Base-by-base conservation (phyloP, 1,284 basidiomycete genomes). In the Sanghuangporus baumii region DNA sequence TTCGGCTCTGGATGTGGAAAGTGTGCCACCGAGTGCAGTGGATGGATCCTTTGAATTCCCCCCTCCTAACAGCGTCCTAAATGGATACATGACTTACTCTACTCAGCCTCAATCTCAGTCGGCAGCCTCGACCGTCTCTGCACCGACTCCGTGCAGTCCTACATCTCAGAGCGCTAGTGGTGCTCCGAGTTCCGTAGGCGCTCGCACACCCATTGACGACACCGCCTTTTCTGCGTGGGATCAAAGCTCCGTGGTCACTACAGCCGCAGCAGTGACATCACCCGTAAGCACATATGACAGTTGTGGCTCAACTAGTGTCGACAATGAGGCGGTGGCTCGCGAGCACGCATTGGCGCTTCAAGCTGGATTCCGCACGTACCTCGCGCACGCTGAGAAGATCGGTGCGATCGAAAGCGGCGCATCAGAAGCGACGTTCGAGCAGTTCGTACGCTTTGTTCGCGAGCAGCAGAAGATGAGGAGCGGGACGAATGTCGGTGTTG, bases 11-110 rank as follows among this genome's bases (percentile, higher is more conserved):
- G 57, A 46, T 16, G 26, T 58, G 23, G 57, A 58, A 7, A 43
- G 43, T 38, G 43, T 50, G 8, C 57, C 57, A 14, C 34, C 57
- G 16, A 58, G 57, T 18, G 57, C 57, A 34, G 57, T 58, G 26
- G 43, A 41, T 47, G 57, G 57, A 16, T 18, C 47, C 20, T 58
- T 50, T 14, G 43, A 48, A 16, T 58, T 58, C 26, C 43, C 40
- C 1, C 47, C 43, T 8, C 20, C 40, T 14, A 46, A 11, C 23
- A 26, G 23, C 23, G 16, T 41, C 9, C 18, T 18, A 9, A 20
- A 20, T 16, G 18, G 26, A 14, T 40, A 57, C 36, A 31, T 57
- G 12, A 38, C 40, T 26, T 31, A 40, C 23, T 9, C 55, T 31
- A 38, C 23, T 7, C 55, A 46, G 37, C 43, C 55, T 11, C 55